Base-by-base conservation (phyloP, 352 stramenopile genomes). In the Bremia lactucae region DNA sequence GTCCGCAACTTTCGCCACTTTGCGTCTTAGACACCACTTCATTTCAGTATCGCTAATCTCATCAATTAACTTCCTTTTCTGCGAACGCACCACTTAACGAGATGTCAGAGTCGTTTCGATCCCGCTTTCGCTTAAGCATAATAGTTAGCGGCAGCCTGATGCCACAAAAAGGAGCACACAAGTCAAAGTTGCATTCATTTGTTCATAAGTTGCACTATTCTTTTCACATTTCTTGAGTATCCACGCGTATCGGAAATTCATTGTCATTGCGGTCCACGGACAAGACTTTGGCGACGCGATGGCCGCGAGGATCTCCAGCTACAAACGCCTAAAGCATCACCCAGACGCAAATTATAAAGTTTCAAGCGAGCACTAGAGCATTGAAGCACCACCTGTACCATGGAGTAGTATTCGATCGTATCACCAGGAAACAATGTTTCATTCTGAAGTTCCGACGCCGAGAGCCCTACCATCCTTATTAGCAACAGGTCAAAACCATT, bases 381-480 rank as follows among this genome's bases (percentile, higher is more conserved):
- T 20, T 10, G 1, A 19, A 36, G 43, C 11, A 3, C 34, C 15
- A 1, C 26, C 21, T 46, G 19, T 21, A 74, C 60, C 70, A 87
- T 85, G 21, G 72, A 85, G 52, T 63, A 87, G 58, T 87, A 87
- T 49, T 87, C 75, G 48, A 87, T 64, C 4, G 68, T 85, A 56
- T 87, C 75, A 25, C 75, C 75, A 9, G 75, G 56, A 24, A 68
- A 81, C 33, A 87, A 68, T 55, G 50, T 67, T 62, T 87, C 75
- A 2, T 50, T 46, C 16, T 49, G 51, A 2, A 87, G 64, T 46
- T 87, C 68, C 33, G 60, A 68, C 15, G 65, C 65, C 29, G 72
- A 65, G 22, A 87, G 70, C 39, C 59, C 53, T 21, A 63, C 63
- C 40, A 59, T 58, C 31, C 39, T 48, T 38, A 35, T 26, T 18